These are phyloP conservation scores for Cercospora sesami DNA, from an alignment of 2,329 filamentous ascomycete species.

Conservation along the genomic window DNA sequence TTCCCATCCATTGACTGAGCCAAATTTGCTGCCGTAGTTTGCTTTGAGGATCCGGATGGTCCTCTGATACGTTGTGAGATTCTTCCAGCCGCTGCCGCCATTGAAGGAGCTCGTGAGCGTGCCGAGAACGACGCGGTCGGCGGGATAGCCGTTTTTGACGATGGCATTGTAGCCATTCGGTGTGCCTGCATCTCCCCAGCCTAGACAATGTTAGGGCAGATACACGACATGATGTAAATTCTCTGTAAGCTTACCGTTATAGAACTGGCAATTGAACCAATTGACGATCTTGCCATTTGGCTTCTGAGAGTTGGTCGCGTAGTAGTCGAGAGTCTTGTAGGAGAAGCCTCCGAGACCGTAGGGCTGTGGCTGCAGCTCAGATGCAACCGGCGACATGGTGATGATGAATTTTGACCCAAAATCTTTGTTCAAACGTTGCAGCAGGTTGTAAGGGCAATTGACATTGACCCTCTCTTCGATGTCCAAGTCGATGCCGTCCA, in stretches of 20 bases:
- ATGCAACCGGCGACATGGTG: slow-evolving; percentile 38
- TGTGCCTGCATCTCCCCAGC: slow-evolving; percentile 34
- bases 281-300: slow-evolving; percentile 34
- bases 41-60: slow-evolving; percentile 27
- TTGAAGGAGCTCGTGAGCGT: slow-evolving; percentile 29
- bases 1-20: slow-evolving; percentile 34
- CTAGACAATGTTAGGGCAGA: slow-evolving; percentile 22
- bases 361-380: slow-evolving; percentile 25
- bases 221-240: slow-evolving; percentile 8
- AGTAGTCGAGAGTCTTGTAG: slow-evolving; percentile 28
- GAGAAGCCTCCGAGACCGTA: slow-evolving; percentile 30
- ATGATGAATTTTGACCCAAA: slow-evolving; percentile 35
- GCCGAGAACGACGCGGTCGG: slow-evolving; percentile 31
- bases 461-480: slow-evolving; percentile 35
- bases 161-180: slow-evolving; percentile 31
- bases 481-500: slow-evolving; percentile 36
- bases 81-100: slow-evolving; percentile 32
- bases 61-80: slow-evolving; percentile 19
- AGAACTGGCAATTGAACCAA: slow-evolving; percentile 37
- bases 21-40: slow-evolving; percentile 28
- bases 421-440: slow-evolving; percentile 30
- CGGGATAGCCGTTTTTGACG: slow-evolving; percentile 28
- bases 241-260: slow-evolving; percentile 20
- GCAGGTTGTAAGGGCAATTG: slow-evolving; percentile 31
- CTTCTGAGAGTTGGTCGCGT: slow-evolving; percentile 25